Evolutionary conservation across 2,329 filamentous ascomycete species (phyloP).

Genomic region (Xylariales sp.): DNA sequence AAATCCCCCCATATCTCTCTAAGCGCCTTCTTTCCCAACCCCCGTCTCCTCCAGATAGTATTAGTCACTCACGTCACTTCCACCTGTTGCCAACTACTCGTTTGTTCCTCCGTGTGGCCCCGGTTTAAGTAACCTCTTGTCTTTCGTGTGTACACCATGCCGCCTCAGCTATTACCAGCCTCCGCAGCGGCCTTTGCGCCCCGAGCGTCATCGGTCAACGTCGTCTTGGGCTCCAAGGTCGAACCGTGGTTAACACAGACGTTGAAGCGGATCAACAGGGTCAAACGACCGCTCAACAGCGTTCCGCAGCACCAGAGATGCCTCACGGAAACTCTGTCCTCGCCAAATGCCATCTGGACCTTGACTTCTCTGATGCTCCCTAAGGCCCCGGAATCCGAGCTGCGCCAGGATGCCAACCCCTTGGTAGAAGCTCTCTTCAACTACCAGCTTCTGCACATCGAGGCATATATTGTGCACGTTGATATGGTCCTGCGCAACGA

Average conservation of each 20-base stretch:
- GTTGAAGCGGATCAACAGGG: conserved; percentile 91
- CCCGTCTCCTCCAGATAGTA: conserved; percentile 23
- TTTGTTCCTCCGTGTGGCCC: conserved; percentile 13
- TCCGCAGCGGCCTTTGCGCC: conserved; percentile 96
- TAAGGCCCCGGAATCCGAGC: conserved; percentile 80
- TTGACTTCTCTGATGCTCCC: conserved; percentile 89
- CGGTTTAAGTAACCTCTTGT: conserved; percentile 16
- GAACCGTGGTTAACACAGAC: conserved; percentile 97
- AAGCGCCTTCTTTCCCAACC: conserved; percentile 20
- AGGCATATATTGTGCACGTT: conserved; percentile 97
- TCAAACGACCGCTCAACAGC: conserved; percentile 96
- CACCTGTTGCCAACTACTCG: conserved; percentile 12
- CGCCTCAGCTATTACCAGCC: conserved; percentile 86
- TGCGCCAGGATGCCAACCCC: conserved; percentile 76
- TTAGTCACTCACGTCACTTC: conserved; percentile 17
- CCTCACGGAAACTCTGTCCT: conserved; percentile 90
- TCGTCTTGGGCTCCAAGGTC: conserved; percentile 86
- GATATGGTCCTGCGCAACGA: conserved; percentile 98
- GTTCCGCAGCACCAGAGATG: conserved; percentile 93
- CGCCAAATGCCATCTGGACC: conserved; percentile 88
- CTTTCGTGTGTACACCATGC: too few relatives aligned
- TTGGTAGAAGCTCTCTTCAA: conserved; percentile 85
- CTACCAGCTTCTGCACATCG: conserved; percentile 87
- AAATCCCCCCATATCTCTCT: conserved; percentile 16
- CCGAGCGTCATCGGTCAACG: conserved; percentile 82